Conservation (phyloP, 192 early-diverging fungal genomes). For the Entomortierella parvispora region DNA sequence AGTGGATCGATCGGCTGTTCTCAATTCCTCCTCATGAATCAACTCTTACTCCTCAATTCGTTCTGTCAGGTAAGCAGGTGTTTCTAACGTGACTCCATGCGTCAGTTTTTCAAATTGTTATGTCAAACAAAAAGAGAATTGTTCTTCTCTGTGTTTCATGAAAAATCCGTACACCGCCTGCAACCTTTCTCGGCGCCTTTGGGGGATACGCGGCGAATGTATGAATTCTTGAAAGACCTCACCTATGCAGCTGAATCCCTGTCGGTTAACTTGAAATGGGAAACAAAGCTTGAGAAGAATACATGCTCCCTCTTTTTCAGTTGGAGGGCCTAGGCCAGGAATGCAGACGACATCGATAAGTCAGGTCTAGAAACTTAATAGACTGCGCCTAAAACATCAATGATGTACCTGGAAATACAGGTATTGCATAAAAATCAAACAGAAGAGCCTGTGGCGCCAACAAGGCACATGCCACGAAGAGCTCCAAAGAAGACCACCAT, state of each 20-base stretch:
- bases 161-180: not conserved
- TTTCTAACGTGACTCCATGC: no score
- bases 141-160: constrained; percentile 2
- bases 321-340: constrained; percentile 17
- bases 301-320: constrained; percentile 18
- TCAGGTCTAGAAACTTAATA: no score
- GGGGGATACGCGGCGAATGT: constrained; percentile 1
- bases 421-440: constrained; percentile 22
- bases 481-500: constrained; percentile 25
- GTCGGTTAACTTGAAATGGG: constrained; percentile 8
- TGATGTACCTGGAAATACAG: no score
- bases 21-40: no score
- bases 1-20: no score
- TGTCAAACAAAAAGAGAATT: no score
- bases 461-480: constrained; percentile 22
- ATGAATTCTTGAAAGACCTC: constrained; percentile 2
- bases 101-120: no score
- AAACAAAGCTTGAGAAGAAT: constrained; percentile 14
- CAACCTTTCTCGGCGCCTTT: constrained; percentile 7
- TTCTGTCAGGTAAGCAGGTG: no score
- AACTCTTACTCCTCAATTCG: no score
- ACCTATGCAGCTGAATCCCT: constrained; percentile 12
- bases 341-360: no score
- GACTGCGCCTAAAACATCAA: no score
- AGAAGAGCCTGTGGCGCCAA: constrained; percentile 20